Percentiles rank a stretch among this genome's conserved stretches.
These are phyloP conservation scores for Fusarium sacchari DNA, from an alignment of 2,329 filamentous ascomycete species.

Conservation along the genomic window DNA sequence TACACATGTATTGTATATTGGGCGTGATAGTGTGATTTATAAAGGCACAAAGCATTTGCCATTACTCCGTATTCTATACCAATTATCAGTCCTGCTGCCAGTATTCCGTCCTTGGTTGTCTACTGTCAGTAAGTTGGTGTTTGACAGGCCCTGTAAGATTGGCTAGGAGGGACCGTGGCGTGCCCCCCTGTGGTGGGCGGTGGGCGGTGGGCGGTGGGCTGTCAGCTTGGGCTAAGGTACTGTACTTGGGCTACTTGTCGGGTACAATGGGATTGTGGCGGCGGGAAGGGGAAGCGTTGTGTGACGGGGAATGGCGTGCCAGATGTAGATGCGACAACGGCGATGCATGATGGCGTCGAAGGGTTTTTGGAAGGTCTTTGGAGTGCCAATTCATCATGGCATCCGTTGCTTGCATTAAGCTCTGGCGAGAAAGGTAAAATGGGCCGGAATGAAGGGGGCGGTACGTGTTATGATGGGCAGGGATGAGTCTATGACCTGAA, in stretches of 20 bases:
- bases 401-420: neutral
- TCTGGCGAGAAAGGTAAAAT: slow-evolving; percentile 11
- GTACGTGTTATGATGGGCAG: slow-evolving; percentile 11
- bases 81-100: no score
- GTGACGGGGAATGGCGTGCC: slow-evolving; percentile 4
- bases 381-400: neutral
- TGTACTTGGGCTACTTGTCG: neutral
- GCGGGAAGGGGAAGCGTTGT: slow-evolving; percentile 9
- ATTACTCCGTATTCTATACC: neutral
- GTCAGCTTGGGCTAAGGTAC: neutral
- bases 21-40: no score
- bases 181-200: neutral
- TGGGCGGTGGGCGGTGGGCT: neutral
- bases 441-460: slow-evolving; percentile 25
- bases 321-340: slow-evolving; percentile 19
- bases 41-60: neutral
- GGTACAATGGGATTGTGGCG: slow-evolving; percentile 16
- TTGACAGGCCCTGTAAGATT: slow-evolving; percentile 1
- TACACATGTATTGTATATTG: neutral
- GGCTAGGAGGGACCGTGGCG: slow-evolving; percentile 6
- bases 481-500: slow-evolving; percentile 16
- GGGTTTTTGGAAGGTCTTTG: slow-evolving; percentile 1
- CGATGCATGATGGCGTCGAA: slow-evolving; percentile 34
- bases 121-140: neutral
- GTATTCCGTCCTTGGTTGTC: neutral